Evolutionary conservation across 1,284 basidiomycete genomes (phyloP).

Genomic region (Crucibulum parvulum): DNA sequence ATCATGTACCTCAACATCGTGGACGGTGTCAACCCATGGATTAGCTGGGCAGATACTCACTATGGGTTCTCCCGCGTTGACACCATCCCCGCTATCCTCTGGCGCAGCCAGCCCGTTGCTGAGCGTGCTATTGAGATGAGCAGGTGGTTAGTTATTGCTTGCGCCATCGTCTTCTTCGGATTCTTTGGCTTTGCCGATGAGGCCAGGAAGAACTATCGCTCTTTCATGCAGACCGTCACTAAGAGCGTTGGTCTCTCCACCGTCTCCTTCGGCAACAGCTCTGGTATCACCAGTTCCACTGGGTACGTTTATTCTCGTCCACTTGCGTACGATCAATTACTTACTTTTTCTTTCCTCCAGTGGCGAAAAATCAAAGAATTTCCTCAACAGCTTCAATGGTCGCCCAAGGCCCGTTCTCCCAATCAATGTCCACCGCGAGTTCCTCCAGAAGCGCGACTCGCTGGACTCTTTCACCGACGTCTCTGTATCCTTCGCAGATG

Average conservation of each 20-base stretch:
- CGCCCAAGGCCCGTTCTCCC: constrained; percentile 40
- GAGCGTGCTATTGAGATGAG: neutral
- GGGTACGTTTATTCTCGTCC: constrained; percentile 38
- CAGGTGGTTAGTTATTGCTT: neutral
- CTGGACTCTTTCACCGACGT: constrained; percentile 52
- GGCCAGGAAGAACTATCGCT: constrained; percentile 33
- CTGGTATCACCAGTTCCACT: constrained; percentile 30
- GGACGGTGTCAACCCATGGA: constrained; percentile 45
- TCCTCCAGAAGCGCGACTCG: constrained; percentile 50
- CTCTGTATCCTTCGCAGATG: constrained; percentile 42
- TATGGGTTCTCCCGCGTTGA: constrained; percentile 47
- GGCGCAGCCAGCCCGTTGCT: constrained; percentile 13
- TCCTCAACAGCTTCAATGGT: constrained; percentile 15
- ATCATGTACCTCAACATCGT: constrained; percentile 41
- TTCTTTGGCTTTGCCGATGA: constrained; percentile 44
- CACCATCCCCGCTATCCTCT: constrained; percentile 42
- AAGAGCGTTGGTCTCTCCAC: constrained; percentile 55
- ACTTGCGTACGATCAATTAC: neutral
- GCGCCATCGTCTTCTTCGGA: constrained; percentile 40
- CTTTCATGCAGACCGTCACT: constrained; percentile 48
- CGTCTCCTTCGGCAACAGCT: constrained; percentile 29
- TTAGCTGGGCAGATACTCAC: constrained; percentile 63
- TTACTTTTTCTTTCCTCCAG: neutral
- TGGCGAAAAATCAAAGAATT: constrained; percentile 5
- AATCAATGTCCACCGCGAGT: constrained; percentile 47